Conservation (phyloP, 257 asterid species). For the Primulina huaijiensis region DNA sequence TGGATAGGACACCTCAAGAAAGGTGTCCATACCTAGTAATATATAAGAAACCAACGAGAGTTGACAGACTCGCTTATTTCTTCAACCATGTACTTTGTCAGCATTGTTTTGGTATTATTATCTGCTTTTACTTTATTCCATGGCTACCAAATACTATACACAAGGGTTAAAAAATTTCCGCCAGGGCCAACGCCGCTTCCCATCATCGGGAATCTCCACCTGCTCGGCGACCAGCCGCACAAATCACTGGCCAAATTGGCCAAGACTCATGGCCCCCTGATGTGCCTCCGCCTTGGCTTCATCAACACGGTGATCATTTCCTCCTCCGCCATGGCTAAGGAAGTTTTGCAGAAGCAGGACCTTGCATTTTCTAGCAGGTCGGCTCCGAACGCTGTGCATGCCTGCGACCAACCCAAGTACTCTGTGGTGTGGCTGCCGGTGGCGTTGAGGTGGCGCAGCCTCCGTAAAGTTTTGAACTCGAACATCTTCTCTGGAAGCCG, state of each 20-base stretch:
- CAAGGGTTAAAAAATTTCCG: slow-evolving; percentile 39
- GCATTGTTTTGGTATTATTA: slow-evolving; percentile 19
- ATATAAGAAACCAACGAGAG: no score
- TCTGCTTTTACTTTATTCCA: slow-evolving; percentile 27
- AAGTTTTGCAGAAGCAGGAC: slow-evolving; percentile 68
- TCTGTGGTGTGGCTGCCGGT: slow-evolving; percentile 77
- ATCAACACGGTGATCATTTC: slow-evolving; percentile 54
- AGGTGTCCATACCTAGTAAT: no score
- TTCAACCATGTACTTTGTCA: slow-evolving; percentile 38
- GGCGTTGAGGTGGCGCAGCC: slow-evolving; percentile 54
- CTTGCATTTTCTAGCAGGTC: slow-evolving; percentile 49
- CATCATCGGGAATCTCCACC: slow-evolving; percentile 64
- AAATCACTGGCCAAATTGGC: slow-evolving; percentile 53
- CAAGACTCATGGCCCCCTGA: slow-evolving; percentile 60
- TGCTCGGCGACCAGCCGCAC: slow-evolving; percentile 71
- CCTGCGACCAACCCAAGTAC: slow-evolving; percentile 51
- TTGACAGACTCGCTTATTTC: no score
- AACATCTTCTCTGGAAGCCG: slow-evolving; percentile 56
- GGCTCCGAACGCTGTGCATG: slow-evolving; percentile 54
- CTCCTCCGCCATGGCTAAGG: slow-evolving; percentile 57
- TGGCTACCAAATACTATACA: slow-evolving; percentile 28
- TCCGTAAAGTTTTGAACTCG: slow-evolving; percentile 55
- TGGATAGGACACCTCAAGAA: no score
- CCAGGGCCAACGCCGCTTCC: slow-evolving; percentile 82
- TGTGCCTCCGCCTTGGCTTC: slow-evolving; percentile 57